A percentile compares a stretch with the other conserved stretches of the same genome.
phyloP scores from a whole-genome alignment of 371 early-diverging fungal genomes.

The Mortierella sp. region DNA sequence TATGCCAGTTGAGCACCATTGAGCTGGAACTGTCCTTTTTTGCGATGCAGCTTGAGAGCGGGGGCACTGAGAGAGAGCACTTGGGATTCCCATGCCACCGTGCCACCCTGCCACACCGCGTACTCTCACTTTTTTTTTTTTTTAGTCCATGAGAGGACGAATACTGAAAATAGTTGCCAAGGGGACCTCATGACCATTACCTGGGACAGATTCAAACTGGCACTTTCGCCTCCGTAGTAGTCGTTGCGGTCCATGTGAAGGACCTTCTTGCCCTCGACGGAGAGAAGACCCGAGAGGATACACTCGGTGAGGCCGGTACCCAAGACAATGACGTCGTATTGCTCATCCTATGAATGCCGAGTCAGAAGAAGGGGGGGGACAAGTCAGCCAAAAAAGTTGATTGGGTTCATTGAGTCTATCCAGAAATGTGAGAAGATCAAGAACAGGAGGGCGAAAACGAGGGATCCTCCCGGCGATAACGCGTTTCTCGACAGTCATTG shows the following conservation, averaged over 20 bases:
- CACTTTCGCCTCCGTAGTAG: constrained; percentile 98
- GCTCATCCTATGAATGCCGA: constrained; percentile 73
- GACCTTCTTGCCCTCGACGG: constrained; percentile 98
- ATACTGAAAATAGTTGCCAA: too few species aligned
- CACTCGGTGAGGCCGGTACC: constrained; percentile 99
- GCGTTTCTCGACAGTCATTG: too few species aligned
- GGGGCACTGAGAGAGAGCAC: neutral
- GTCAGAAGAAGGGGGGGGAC: neutral
- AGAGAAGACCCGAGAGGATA: constrained; percentile 97
- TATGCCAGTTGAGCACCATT: neutral
- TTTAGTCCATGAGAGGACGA: too few species aligned
- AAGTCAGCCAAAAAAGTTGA: neutral
- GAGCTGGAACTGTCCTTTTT: constrained; percentile 8
- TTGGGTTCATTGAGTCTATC: too few species aligned
- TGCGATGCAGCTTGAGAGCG: too few species aligned
- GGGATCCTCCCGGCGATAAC: too few species aligned
- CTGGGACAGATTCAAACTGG: constrained; percentile 93
- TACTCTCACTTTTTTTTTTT: constrained; percentile 1
- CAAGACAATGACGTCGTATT: constrained; percentile 96
- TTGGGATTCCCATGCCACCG: too few species aligned
- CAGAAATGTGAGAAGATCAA: too few species aligned
- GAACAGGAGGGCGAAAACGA: too few species aligned
- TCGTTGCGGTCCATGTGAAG: constrained; percentile 98
- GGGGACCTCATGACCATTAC: constrained; percentile 58
- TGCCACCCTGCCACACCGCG: too few species aligned